Percentiles rank a stretch among this genome's conserved stretches.
These are phyloP conservation scores for Lipomyces spencermartinsiae DNA, from an alignment of 805 yeast species.

Conservation along the genomic window DNA sequence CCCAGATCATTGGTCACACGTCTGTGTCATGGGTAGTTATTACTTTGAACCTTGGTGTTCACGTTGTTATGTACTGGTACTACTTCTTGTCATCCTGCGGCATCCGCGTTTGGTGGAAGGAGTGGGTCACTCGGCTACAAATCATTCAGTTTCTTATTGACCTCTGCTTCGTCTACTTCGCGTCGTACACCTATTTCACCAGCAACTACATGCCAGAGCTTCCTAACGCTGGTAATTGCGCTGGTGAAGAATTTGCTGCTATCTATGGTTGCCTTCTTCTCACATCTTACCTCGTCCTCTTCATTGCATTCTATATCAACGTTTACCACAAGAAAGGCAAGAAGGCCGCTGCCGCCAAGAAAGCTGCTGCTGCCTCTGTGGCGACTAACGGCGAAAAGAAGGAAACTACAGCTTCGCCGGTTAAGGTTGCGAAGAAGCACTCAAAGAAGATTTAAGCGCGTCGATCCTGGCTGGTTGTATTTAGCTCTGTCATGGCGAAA, in stretches of 20 bases:
- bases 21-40: conserved; percentile 96
- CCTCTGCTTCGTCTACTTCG: conserved; percentile 88
- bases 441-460: conserved; percentile 33
- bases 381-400: conserved; percentile 19
- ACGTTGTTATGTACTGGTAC: conserved; percentile 97
- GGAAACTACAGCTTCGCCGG: conserved; percentile 16
- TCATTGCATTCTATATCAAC: conserved; percentile 89
- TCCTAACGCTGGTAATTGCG: conserved; percentile 84
- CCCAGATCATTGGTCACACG: conserved; percentile 88
- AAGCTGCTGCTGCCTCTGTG: conserved; percentile 21
- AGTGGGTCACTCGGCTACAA: conserved; percentile 97
- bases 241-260: conserved; percentile 94
- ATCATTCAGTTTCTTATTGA: conserved; percentile 92
- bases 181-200: conserved; percentile 90
- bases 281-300: conserved; percentile 85
- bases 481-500: background rate
- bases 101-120: conserved; percentile 98
- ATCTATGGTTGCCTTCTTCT: conserved; percentile 86
- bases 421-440: conserved; percentile 31
- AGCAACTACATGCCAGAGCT: conserved; percentile 66
- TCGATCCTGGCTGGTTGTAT: background rate
- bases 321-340: conserved; percentile 64
- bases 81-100: conserved; percentile 92
- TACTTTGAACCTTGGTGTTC: conserved; percentile 85
- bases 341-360: conserved; percentile 36